Conservation (phyloP, 2,329 filamentous ascomycete species). For the Bertia moriformis region DNA sequence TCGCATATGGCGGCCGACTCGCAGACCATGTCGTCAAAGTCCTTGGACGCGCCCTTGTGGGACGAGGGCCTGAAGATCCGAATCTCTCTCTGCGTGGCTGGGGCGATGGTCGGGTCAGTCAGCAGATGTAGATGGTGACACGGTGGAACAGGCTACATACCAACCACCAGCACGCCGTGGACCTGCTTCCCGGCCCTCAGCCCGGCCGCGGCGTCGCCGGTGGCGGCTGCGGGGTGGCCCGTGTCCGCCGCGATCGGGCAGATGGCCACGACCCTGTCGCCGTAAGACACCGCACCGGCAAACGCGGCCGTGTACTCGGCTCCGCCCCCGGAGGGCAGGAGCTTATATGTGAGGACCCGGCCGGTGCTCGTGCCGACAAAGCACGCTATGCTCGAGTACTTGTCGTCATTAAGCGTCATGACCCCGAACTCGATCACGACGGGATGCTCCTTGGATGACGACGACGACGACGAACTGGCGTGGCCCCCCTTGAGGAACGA, state of each 20-base stretch:
- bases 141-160: constrained; percentile 6
- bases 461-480: constrained; percentile 23
- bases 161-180: constrained; percentile 47
- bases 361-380: constrained; percentile 57
- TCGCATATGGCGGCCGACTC: constrained; percentile 45
- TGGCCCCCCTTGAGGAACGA: constrained; percentile 34
- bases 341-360: constrained; percentile 55
- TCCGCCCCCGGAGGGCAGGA: constrained; percentile 45
- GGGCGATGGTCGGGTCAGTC: constrained; percentile 1
- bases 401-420: constrained; percentile 54
- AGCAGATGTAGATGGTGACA: not conserved
- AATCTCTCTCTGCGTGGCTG: constrained; percentile 40
- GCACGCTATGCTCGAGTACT: constrained; percentile 57
- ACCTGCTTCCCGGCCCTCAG: constrained; percentile 43
- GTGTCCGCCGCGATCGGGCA: constrained; percentile 47
- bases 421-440: constrained; percentile 57
- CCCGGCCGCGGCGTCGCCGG: constrained; percentile 39
- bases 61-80: constrained; percentile 53
- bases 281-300: constrained; percentile 36
- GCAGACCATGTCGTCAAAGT: constrained; percentile 50
- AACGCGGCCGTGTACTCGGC: constrained; percentile 45
- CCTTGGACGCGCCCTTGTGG: constrained; percentile 53
- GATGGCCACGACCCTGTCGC: constrained; percentile 42
- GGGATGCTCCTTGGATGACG: constrained; percentile 38
- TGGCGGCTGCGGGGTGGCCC: constrained; percentile 44